Evolutionary conservation across 306 rosid genomes (phyloP).

Genomic region (Purshia tridentata): DNA sequence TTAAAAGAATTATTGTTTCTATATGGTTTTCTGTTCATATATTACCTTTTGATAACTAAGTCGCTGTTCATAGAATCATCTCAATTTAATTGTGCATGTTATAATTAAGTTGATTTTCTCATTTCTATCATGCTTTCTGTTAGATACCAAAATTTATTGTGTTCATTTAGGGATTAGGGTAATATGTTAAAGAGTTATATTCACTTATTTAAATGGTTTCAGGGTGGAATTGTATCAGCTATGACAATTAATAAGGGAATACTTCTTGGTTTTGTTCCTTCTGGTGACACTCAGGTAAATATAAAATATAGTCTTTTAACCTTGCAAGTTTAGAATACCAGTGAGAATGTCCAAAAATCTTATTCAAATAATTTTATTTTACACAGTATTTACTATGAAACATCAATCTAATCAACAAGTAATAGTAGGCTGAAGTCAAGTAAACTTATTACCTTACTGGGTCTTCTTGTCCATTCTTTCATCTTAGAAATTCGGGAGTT

Average conservation of each 20-base stretch:
- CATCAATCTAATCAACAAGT: background rate
- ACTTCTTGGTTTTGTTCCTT: conserved; percentile 86
- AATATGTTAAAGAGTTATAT: background rate
- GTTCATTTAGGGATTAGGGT: background rate
- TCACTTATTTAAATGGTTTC: conserved; percentile 22
- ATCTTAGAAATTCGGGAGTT: background rate
- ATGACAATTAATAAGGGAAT: conserved; percentile 82
- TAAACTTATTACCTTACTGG: background rate
- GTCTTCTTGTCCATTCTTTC: background rate
- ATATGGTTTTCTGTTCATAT: background rate
- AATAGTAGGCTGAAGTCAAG: background rate
- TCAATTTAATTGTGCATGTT: background rate
- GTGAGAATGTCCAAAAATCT: background rate
- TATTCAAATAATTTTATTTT: background rate
- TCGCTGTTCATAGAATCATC: background rate
- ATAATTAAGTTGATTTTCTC: background rate
- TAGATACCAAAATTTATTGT: background rate
- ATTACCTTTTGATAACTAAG: background rate
- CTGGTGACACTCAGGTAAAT: conserved; percentile 59
- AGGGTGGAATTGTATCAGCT: conserved; percentile 93
- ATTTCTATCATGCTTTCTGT: background rate
- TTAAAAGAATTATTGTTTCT: background rate
- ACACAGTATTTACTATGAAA: background rate
- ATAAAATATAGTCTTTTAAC: conserved; percentile 5
- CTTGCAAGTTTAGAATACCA: background rate